Base-by-base conservation (phyloP, 2,329 filamentous ascomycete genomes). In the Hypoxylon sp. region DNA sequence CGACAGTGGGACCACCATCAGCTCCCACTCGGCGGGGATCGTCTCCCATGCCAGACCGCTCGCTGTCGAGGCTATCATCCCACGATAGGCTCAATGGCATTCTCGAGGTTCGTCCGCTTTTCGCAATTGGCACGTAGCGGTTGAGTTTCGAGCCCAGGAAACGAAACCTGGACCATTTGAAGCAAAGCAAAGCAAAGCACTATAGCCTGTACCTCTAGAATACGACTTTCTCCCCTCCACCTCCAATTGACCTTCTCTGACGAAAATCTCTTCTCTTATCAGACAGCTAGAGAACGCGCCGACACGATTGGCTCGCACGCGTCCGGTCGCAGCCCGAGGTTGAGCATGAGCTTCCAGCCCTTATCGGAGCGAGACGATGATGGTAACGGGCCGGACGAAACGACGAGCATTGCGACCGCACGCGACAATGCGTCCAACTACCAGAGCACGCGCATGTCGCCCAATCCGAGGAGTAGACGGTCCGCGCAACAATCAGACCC, bases 21-120 rank as follows among this genome's bases (percentile, higher is more conserved):
- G 40, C 45, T 60, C 33, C 61, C 54, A 22, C 54, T 40, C 26
- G 54, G 45, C 49, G 65, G 57, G 44, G 54, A 42, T 72, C 71
- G 20, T 68, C 72, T 16, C 64, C 59, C 11, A 46, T 65, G 28
- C 50, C 65, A 61, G 64, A 61, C 55, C 69, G 28, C 48, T 58
- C 55, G 42, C 64, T 53, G 50, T 69, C 45, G 58, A 71, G 74
- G 28, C 74, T 73, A 33, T 79, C 80, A 24, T 78, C 75, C 7
- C 78, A 75, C 63, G 79, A 80, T 58, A 81, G 81, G 54, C 77
- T 84, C 67, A 77, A 78, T 64, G 79, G 79, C 61, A 83, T 84
- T 57, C 77, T 84, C 60, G 79, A 84, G 78, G 82, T 84, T 73
- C 71, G 80, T 73, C 16, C 32, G 51, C 33, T 51, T 51, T 42